Percentiles rank a stretch among this genome's conserved stretches.
Conservation (phyloP, 2,329 filamentous ascomycete species). For the Lasiodiplodia sp. region DNA sequence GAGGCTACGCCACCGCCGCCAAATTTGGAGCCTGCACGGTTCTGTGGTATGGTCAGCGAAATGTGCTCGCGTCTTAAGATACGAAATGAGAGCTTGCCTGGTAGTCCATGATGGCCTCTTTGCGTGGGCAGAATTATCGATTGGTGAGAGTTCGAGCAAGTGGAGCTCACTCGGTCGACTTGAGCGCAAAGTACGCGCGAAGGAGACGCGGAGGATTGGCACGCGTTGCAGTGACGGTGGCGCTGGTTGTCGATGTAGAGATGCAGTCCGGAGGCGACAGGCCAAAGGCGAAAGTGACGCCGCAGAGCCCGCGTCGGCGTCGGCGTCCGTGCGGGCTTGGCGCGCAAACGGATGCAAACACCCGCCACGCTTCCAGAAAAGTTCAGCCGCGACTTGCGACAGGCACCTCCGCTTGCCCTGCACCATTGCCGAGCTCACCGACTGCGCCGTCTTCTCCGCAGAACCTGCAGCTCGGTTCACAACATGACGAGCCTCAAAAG, state of each 20-base stretch:
- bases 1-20: constrained; percentile 97
- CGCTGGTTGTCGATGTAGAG: constrained; percentile 13
- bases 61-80: constrained; percentile 17
- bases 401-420: constrained; percentile 9
- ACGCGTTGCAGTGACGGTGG: constrained; percentile 1
- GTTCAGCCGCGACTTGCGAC: constrained; percentile 13
- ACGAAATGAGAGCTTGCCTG: constrained; percentile 14
- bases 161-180: neutral
- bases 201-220: neutral
- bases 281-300: constrained; percentile 23
- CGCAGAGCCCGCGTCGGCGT: constrained; percentile 7
- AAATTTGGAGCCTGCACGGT: constrained; percentile 96
- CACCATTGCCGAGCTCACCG: constrained; percentile 1
- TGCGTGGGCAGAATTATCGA: neutral
- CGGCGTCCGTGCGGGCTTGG: constrained; percentile 17
- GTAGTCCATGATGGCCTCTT: constrained; percentile 29
- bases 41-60: constrained; percentile 57
- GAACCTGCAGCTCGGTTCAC: neutral
- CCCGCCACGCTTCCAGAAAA: constrained; percentile 24
- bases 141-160: neutral
- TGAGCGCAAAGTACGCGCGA: neutral
- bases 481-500: constrained; percentile 69
- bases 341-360: constrained; percentile 29
- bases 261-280: constrained; percentile 1
- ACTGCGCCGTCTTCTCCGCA: constrained; percentile 1